Conservation (phyloP, 2,329 filamentous ascomycete genomes). For the Neofusicoccum ribis region DNA sequence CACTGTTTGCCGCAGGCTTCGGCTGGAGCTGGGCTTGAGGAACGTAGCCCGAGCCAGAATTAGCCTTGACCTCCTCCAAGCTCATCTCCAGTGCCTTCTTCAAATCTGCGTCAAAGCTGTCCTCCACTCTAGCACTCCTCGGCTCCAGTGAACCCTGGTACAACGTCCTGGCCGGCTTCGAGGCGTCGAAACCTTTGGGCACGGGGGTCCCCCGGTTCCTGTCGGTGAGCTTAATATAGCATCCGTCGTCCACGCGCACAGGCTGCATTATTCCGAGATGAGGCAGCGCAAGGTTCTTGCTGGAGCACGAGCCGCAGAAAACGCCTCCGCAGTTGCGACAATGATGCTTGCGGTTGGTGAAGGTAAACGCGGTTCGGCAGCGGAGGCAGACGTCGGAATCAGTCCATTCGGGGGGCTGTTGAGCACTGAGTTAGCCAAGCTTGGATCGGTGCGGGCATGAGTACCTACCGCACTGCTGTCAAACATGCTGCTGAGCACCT, state of each 20-base stretch:
- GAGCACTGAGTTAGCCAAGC: background rate
- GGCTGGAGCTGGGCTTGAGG: slow-evolving; percentile 58
- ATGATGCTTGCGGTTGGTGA: slow-evolving; percentile 98
- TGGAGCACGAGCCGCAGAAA: slow-evolving; percentile 93
- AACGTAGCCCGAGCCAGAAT: slow-evolving; percentile 69
- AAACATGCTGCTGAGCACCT: slow-evolving; percentile 94
- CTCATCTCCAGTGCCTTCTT: slow-evolving; percentile 96
- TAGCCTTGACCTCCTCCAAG: slow-evolving; percentile 82
- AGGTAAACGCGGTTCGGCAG: slow-evolving; percentile 91
- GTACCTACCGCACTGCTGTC: slow-evolving; percentile 84
- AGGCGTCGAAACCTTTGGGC: slow-evolving; percentile 49
- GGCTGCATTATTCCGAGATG: slow-evolving; percentile 90
- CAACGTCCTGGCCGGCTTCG: slow-evolving; percentile 59
- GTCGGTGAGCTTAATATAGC: slow-evolving; percentile 83
- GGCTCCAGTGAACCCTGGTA: slow-evolving; percentile 80
- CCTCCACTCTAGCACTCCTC: slow-evolving; percentile 81
- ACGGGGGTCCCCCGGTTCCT: slow-evolving; percentile 55
- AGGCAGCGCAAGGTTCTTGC: slow-evolving; percentile 82
- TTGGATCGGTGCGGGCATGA: too few relatives aligned
- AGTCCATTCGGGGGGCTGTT: slow-evolving; percentile 89
- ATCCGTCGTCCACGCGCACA: slow-evolving; percentile 94
- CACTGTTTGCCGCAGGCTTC: slow-evolving; percentile 34
- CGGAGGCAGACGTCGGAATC: slow-evolving; percentile 99
- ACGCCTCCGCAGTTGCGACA: slow-evolving; percentile 97
- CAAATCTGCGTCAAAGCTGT: slow-evolving; percentile 91